Conservation (phyloP, 176 grass and related monocot species). For the Hyparrhenia diplandra region DNA sequence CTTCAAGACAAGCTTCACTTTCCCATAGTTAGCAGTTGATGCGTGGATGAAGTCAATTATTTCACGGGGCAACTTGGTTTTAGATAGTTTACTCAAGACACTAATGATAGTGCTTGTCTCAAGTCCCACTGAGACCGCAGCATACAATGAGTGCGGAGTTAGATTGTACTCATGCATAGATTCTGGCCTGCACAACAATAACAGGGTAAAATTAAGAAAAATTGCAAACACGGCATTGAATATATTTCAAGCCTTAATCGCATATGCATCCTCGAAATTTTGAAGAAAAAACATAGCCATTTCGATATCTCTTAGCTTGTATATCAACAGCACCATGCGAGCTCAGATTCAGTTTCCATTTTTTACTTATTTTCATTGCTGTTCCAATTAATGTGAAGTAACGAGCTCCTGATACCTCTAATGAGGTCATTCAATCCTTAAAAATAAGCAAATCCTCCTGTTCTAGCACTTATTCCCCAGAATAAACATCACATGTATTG, state of each 20-base stretch:
- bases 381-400: neutral
- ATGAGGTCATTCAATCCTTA: neutral
- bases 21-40: constrained; percentile 95
- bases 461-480: neutral
- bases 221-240: neutral
- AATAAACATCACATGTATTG: neutral
- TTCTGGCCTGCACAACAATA: constrained; percentile 65
- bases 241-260: neutral
- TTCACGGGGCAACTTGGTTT: constrained; percentile 85
- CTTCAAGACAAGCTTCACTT: constrained; percentile 98
- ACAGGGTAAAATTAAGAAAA: neutral
- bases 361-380: neutral
- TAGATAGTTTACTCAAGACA: constrained; percentile 85
- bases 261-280: neutral
- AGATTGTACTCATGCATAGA: constrained; percentile 96
- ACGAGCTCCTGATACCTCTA: neutral
- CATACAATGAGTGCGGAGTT: constrained; percentile 90
- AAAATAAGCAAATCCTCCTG: neutral
- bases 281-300: neutral
- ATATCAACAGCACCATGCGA: neutral
- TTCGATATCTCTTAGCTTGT: constrained; percentile 3
- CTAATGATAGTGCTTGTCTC: constrained; percentile 88
- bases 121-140: constrained; percentile 92
- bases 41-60: constrained; percentile 96
- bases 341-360: constrained; percentile 7